Evolutionary conservation across 2,329 filamentous ascomycete species (phyloP).

Genomic region (Arthrobotrys sinensis): DNA sequence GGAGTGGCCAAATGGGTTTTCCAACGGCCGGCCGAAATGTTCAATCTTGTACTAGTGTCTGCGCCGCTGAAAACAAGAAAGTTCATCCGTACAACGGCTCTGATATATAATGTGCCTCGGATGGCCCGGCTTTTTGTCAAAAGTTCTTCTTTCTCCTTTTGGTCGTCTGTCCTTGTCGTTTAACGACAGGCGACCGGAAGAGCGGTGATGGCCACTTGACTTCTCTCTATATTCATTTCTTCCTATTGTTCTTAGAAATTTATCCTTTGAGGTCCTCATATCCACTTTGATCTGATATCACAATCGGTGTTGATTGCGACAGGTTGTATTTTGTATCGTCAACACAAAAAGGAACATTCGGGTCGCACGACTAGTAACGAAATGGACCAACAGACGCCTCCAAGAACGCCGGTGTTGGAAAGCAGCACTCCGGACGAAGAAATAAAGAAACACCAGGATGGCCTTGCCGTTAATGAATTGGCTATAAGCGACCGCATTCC

Average conservation of each 20-base stretch:
- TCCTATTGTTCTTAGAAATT: constrained; percentile 20
- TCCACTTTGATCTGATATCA: constrained; percentile 12
- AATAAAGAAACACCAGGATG: constrained; percentile 40
- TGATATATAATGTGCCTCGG: constrained; percentile 51
- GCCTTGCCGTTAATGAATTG: background rate
- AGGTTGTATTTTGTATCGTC: constrained; percentile 42
- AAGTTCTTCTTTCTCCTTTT: constrained; percentile 35
- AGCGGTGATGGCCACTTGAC: constrained; percentile 23
- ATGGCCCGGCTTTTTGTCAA: constrained; percentile 32
- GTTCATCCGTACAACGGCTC: constrained; percentile 23
- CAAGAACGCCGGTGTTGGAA: constrained; percentile 43
- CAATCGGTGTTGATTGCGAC: constrained; percentile 5
- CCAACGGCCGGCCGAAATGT: constrained; percentile 29
- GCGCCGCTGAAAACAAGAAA: constrained; percentile 36
- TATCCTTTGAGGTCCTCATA: constrained; percentile 7
- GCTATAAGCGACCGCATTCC: constrained; percentile 1
- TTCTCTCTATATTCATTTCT: constrained; percentile 10
- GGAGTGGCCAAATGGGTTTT: constrained; percentile 21
- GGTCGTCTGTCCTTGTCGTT: constrained; percentile 59
- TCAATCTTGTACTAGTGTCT: background rate
- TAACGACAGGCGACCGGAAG: constrained; percentile 56
- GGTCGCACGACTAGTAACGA: constrained; percentile 9
- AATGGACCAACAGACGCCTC: constrained; percentile 55
- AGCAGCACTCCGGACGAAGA: constrained; percentile 11
- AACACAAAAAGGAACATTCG: constrained; percentile 30